phyloP scores from a whole-genome alignment of 805 yeast species.

The Zygoascus biomembranicola region DNA sequence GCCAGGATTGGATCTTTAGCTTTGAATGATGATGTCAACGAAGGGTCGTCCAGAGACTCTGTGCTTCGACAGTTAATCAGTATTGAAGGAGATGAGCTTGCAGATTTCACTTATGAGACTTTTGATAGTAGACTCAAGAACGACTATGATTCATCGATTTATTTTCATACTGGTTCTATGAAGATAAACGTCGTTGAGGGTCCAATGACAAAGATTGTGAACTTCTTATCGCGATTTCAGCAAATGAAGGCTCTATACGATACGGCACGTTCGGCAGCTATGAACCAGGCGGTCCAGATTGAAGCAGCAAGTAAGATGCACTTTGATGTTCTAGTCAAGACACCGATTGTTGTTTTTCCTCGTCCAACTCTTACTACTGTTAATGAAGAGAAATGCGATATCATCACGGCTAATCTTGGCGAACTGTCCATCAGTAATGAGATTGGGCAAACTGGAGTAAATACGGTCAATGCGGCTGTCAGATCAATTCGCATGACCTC shows the following conservation, averaged over 20 bases:
- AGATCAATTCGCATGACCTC: slow-evolving; percentile 66
- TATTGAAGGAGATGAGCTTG: slow-evolving; percentile 74
- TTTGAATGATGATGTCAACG: slow-evolving; percentile 66
- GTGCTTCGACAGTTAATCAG: slow-evolving; percentile 56
- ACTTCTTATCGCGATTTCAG: slow-evolving; percentile 64
- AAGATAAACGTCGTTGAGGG: slow-evolving; percentile 73
- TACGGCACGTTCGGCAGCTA: slow-evolving; percentile 78
- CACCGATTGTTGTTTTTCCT: slow-evolving; percentile 84
- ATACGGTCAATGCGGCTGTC: slow-evolving; percentile 59
- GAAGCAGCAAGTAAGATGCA: slow-evolving; percentile 49
- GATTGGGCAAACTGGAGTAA: slow-evolving; percentile 36
- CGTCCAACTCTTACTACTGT: slow-evolving; percentile 32
- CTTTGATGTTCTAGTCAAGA: slow-evolving; percentile 61
- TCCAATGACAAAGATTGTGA: slow-evolving; percentile 59
- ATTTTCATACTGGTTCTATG: slow-evolving; percentile 67
- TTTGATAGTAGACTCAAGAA: slow-evolving; percentile 39
- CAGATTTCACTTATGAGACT: slow-evolving; percentile 79
- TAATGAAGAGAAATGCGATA: slow-evolving; percentile 41
- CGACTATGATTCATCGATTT: slow-evolving; percentile 49
- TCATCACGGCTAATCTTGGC: slow-evolving; percentile 68
- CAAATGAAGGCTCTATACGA: slow-evolving; percentile 88
- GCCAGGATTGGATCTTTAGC: slow-evolving; percentile 73
- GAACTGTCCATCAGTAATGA: slow-evolving; percentile 65
- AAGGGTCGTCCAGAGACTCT: slow-evolving; percentile 46
- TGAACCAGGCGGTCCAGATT: slow-evolving; percentile 62